A percentile compares a stretch with the other conserved stretches of the same genome.
These are phyloP conservation scores for Mortierella sp. DNA, from an alignment of 371 early-diverging fungal genomes.

Conservation along the genomic window DNA sequence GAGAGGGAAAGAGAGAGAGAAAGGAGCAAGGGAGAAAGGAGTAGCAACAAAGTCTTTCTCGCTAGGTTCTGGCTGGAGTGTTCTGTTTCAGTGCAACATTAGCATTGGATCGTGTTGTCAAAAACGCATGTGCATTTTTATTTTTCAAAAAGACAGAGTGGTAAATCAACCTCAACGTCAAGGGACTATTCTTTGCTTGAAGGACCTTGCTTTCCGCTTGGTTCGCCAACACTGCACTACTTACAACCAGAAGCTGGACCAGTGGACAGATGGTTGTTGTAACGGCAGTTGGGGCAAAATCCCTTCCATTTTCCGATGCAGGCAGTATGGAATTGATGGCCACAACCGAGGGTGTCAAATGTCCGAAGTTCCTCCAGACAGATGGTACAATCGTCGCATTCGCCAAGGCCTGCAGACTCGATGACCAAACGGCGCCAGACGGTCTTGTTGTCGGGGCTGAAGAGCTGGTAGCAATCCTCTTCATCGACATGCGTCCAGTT, in stretches of 20 bases:
- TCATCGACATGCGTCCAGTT: slow-evolving; percentile 16
- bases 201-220: too few species aligned
- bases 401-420: neutral
- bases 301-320: slow-evolving; percentile 3
- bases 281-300: slow-evolving; percentile 17
- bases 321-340: slow-evolving; percentile 9
- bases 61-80: too few species aligned
- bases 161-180: too few species aligned
- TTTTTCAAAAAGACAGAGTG: too few species aligned
- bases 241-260: neutral
- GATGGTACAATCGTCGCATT: slow-evolving; percentile 6
- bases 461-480: slow-evolving; percentile 21
- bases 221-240: too few species aligned
- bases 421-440: slow-evolving; percentile 27
- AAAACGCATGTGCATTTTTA: too few species aligned
- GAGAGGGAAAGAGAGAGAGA: too few species aligned
- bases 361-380: slow-evolving; percentile 4
- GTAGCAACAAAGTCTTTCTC: too few species aligned
- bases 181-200: too few species aligned
- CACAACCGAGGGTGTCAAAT: neutral
- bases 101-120: too few species aligned
- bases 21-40: too few species aligned
- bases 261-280: slow-evolving; percentile 11
- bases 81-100: too few species aligned
- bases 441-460: slow-evolving; percentile 2